Percentiles rank a stretch among this genome's conserved stretches.
phyloP scores from a whole-genome alignment of 2,329 filamentous ascomycete species.

The Amauroascus verrucosus region DNA sequence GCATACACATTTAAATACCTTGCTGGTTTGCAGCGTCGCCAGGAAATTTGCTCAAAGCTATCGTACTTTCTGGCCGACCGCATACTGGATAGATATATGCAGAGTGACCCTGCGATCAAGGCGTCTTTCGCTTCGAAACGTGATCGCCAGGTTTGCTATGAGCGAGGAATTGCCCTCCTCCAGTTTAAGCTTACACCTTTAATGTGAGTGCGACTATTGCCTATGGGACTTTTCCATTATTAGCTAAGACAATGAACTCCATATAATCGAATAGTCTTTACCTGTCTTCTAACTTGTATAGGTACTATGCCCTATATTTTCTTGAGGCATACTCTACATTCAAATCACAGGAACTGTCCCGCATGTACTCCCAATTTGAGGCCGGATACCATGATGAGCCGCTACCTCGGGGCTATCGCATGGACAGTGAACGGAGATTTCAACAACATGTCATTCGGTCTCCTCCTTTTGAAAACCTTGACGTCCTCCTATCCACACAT shows the following conservation, averaged over 20 bases:
- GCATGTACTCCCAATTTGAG: conserved; percentile 31
- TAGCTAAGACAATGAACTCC: background rate
- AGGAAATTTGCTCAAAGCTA: conserved; percentile 31
- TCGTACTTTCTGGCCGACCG: conserved; percentile 35
- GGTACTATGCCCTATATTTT: conserved; percentile 35
- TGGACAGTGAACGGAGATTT: conserved; percentile 28
- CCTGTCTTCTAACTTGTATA: conserved; percentile 15
- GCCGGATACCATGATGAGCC: conserved; percentile 31
- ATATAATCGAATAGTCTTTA: background rate
- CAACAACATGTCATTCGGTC: conserved; percentile 31
- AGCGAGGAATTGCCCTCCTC: conserved; percentile 27
- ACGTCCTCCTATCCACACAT: conserved; percentile 33
- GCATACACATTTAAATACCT: conserved; percentile 36
- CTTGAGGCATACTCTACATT: conserved; percentile 32
- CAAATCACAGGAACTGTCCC: conserved; percentile 30
- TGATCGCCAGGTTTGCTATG: conserved; percentile 27
- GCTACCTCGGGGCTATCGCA: conserved; percentile 27
- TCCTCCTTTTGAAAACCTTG: conserved; percentile 33
- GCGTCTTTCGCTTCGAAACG: conserved; percentile 26
- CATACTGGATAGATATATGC: conserved; percentile 32
- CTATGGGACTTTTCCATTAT: background rate
- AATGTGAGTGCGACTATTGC: conserved; percentile 23
- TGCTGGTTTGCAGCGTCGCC: conserved; percentile 28
- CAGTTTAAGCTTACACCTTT: conserved; percentile 34
- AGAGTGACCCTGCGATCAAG: conserved; percentile 25